phyloP scores from a whole-genome alignment of 257 asterid species.

The Osmanthus fragrans region DNA sequence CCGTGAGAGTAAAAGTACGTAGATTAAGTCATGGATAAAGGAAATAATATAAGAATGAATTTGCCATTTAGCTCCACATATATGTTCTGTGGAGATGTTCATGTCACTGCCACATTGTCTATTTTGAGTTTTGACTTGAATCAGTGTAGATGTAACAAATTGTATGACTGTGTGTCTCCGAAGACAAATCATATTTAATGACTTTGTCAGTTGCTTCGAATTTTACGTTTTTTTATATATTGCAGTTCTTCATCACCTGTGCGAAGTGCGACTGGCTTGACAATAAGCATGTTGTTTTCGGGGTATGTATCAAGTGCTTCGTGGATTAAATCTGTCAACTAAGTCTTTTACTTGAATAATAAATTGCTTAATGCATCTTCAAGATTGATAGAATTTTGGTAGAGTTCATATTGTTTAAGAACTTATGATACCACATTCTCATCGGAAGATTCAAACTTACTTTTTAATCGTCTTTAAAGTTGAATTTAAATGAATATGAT shows the following conservation, averaged over 20 bases:
- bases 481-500: too few relatives aligned
- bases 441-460: too few relatives aligned
- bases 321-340: conserved; percentile 4
- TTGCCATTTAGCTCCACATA: neutral
- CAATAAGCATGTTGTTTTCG: conserved; percentile 93
- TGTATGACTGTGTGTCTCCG: neutral
- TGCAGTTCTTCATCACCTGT: conserved; percentile 88
- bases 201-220: neutral
- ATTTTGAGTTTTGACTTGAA: neutral
- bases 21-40: neutral
- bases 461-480: too few relatives aligned
- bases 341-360: neutral
- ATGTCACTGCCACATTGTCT: neutral
- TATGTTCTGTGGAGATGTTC: neutral
- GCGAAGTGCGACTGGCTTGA: conserved; percentile 99
- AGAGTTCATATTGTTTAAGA: neutral
- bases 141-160: neutral
- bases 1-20: neutral
- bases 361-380: neutral
- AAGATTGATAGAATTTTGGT: neutral
- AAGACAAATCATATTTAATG: neutral
- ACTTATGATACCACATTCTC: neutral
- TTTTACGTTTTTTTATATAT: conserved; percentile 14
- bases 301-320: conserved; percentile 55
- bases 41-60: neutral